Percentiles rank a stretch among this genome's conserved stretches.
Evolutionary conservation across 1,284 basidiomycete species (phyloP).

Genomic region (Tausonia pullulans): DNA sequence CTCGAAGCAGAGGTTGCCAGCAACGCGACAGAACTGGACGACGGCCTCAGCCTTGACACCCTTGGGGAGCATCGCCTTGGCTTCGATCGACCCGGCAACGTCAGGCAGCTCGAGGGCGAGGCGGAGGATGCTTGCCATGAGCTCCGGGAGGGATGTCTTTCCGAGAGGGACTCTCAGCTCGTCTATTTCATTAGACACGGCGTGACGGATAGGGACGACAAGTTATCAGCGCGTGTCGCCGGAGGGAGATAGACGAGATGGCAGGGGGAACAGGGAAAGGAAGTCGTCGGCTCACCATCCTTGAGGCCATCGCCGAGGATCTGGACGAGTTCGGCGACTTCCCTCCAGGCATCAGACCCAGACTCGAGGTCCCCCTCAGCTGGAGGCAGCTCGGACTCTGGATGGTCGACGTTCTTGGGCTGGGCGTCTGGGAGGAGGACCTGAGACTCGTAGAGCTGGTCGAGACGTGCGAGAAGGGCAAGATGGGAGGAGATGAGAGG

Average conservation of each 20-base stretch:
- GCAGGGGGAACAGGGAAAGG: background rate
- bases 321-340: background rate
- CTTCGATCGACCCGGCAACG: background rate
- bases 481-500: conserved; percentile 16
- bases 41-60: conserved; percentile 6
- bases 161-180: conserved; percentile 12
- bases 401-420: conserved; percentile 2
- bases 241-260: background rate
- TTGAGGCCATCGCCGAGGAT: conserved; percentile 10
- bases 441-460: conserved; percentile 7
- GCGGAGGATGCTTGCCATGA: conserved; percentile 8
- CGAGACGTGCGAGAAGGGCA: conserved; percentile 17
- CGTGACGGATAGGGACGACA: no score
- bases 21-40: conserved; percentile 9
- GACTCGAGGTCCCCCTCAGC: background rate
- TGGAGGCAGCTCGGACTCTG: background rate
- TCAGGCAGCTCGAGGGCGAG: conserved; percentile 7
- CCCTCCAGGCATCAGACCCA: conserved; percentile 5
- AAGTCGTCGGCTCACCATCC: conserved; percentile 3
- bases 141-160: background rate
- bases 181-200: background rate
- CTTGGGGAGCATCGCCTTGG: background rate
- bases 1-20: conserved; percentile 14
- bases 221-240: background rate
- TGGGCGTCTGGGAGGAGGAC: conserved; percentile 1